phyloP scores from a whole-genome alignment of 2,329 filamentous ascomycete species.

The Colletotrichum sp. region DNA sequence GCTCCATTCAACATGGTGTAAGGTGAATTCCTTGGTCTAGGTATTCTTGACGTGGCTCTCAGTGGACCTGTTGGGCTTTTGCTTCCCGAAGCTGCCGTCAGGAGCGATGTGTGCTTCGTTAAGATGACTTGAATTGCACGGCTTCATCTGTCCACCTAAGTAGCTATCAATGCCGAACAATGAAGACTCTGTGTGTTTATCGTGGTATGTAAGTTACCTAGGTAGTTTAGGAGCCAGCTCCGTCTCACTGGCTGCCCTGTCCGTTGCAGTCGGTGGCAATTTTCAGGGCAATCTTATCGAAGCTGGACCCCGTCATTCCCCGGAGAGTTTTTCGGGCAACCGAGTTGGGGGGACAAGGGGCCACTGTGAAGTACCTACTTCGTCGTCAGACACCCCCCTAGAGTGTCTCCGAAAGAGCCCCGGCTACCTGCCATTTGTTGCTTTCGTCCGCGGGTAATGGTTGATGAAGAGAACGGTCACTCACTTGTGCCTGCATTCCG shows the following conservation, averaged over 20 bases:
- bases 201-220: not conserved
- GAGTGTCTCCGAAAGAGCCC: not conserved
- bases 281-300: not conserved
- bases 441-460: not conserved
- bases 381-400: not conserved
- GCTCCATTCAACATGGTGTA: not conserved
- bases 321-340: slow-evolving; percentile 10
- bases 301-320: not conserved
- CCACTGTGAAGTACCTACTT: not conserved
- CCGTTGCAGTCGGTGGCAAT: not conserved
- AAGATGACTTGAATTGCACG: not conserved
- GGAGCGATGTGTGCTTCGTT: not conserved
- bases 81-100: not conserved
- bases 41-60: not conserved
- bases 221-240: not conserved
- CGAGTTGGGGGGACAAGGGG: not conserved
- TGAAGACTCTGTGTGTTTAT: not conserved
- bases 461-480: not conserved
- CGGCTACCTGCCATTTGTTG: not conserved
- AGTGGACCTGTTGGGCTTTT: not conserved
- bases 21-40: not conserved
- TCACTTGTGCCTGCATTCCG: not conserved
- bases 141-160: not conserved
- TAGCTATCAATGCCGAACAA: not conserved
- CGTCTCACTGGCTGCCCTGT: not conserved